Evolutionary conservation across 148 eudicot genomes (phyloP).

Genomic region (Persicaria maculosa): DNA sequence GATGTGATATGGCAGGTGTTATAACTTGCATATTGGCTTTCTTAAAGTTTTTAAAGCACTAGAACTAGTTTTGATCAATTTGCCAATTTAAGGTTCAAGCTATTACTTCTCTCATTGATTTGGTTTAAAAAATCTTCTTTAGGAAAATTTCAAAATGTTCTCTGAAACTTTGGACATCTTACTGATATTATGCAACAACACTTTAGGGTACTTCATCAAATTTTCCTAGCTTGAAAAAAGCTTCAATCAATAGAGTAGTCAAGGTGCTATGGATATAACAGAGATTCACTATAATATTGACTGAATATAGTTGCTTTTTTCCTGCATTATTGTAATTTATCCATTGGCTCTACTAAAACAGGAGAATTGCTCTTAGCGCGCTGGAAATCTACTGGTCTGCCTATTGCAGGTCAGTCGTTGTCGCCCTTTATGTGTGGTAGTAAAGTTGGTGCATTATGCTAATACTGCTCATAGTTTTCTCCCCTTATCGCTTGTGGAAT

Average conservation of each 20-base stretch:
- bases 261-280: not conserved
- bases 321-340: not conserved
- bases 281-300: not conserved
- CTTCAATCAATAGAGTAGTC: not conserved
- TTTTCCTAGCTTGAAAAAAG: not conserved
- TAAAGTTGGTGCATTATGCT: not conserved
- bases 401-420: constrained; percentile 41
- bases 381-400: constrained; percentile 70
- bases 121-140: not conserved
- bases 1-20: constrained; percentile 79
- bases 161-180: not conserved
- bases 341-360: constrained; percentile 25
- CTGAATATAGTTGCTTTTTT: not conserved
- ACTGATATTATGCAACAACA: not conserved
- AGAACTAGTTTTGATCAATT: not conserved
- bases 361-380: constrained; percentile 61
- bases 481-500: not conserved
- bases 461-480: not conserved
- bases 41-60: not conserved
- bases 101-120: not conserved
- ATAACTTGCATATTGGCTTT: not conserved
- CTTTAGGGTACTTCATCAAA: not conserved
- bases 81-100: not conserved
- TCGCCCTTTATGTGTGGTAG: constrained; percentile 5
- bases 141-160: not conserved